A percentile compares a stretch with the other conserved stretches of the same genome.
phyloP scores from a whole-genome alignment of 345 rosid species.

The Bruguiera sexangula region DNA sequence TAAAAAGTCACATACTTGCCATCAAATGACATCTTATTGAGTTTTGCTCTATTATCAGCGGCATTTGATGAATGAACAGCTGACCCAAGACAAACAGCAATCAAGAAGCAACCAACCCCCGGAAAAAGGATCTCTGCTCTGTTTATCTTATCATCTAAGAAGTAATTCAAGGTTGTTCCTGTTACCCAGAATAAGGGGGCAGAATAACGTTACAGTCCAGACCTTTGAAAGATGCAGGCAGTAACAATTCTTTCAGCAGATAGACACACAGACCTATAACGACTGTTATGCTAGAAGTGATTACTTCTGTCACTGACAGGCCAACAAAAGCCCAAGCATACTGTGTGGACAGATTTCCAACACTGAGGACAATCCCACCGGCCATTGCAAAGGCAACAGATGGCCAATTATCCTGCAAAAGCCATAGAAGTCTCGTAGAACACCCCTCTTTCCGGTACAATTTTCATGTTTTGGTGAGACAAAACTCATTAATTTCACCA shows the following conservation, averaged over 20 bases:
- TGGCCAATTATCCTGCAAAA: conserved; percentile 61
- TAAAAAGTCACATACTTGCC: conserved; percentile 31
- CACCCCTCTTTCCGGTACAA: too few relatives aligned
- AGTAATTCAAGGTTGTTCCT: conserved; percentile 89
- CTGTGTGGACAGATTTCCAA: conserved; percentile 80
- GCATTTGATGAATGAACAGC: conserved; percentile 76
- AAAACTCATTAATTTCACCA: too few relatives aligned
- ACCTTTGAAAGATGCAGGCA: neutral
- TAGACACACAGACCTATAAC: conserved; percentile 51
- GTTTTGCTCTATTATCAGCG: conserved; percentile 68
- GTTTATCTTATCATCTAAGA: conserved; percentile 75
- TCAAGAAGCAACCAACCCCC: conserved; percentile 79
- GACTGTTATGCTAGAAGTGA: conserved; percentile 65
- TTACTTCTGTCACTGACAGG: conserved; percentile 73
- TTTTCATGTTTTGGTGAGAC: too few relatives aligned
- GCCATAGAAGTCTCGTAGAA: neutral
- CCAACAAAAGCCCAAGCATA: conserved; percentile 91
- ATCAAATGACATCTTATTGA: conserved; percentile 32
- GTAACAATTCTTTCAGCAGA: neutral
- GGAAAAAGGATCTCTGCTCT: conserved; percentile 79
- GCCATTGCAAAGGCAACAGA: conserved; percentile 73
- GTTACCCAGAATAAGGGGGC: conserved; percentile 17
- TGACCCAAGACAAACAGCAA: conserved; percentile 79
- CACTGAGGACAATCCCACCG: conserved; percentile 69
- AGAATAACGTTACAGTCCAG: neutral